These are phyloP conservation scores for Pseudocercospora crystallina DNA, from an alignment of 2,329 filamentous ascomycete species.

Conservation along the genomic window DNA sequence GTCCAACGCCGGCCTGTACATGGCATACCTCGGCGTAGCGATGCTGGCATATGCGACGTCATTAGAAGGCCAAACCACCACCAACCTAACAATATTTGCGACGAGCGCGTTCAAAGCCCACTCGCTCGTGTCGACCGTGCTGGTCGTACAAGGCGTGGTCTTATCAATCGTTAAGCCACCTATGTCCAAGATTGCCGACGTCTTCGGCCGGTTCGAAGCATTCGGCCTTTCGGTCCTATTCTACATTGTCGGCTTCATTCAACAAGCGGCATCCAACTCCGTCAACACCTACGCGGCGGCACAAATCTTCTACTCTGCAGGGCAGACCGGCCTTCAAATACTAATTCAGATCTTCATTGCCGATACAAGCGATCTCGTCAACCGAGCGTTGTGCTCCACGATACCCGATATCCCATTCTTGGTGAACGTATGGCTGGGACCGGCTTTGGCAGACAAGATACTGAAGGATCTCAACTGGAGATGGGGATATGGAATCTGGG, in stretches of 20 bases:
- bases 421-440: conserved; percentile 61
- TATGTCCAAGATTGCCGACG: conserved; percentile 62
- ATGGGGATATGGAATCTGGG: conserved; percentile 65
- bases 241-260: conserved; percentile 58
- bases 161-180: conserved; percentile 61
- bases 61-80: conserved; percentile 65
- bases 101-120: conserved; percentile 65
- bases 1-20: conserved; percentile 47
- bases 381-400: conserved; percentile 60
- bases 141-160: conserved; percentile 64
- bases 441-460: conserved; percentile 52
- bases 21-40: conserved; percentile 47
- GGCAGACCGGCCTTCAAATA: conserved; percentile 60
- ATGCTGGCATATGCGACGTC: conserved; percentile 63
- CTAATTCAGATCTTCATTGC: conserved; percentile 66
- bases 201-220: conserved; percentile 62
- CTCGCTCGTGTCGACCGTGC: conserved; percentile 64
- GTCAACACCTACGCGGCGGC: conserved; percentile 57
- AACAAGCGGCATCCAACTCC: conserved; percentile 56
- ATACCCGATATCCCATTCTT: conserved; percentile 61
- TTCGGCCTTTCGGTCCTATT: conserved; percentile 56
- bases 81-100: conserved; percentile 62
- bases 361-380: conserved; percentile 60
- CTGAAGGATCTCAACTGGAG: conserved; percentile 54
- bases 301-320: conserved; percentile 63